Percentiles rank a stretch among this genome's conserved stretches.
These are phyloP conservation scores for Nakaseomyces delphensis DNA, from an alignment of 1,139 yeast genomes.

Conservation along the genomic window DNA sequence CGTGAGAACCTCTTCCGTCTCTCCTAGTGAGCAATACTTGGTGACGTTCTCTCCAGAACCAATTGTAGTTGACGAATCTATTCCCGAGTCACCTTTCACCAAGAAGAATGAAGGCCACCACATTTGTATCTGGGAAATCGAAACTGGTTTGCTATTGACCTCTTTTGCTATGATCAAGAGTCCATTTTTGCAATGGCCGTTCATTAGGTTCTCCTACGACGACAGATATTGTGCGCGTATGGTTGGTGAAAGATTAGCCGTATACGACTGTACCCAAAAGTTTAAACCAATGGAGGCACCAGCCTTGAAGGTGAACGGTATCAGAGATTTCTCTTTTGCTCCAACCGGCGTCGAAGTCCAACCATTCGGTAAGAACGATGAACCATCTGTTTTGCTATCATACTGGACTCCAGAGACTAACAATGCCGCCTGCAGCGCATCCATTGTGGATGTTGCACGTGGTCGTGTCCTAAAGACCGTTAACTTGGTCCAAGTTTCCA, in stretches of 20 bases:
- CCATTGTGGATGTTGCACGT: conserved; percentile 81
- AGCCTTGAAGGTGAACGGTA: conserved; percentile 72
- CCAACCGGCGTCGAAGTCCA: conserved; percentile 75
- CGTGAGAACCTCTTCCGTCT: conserved; percentile 82
- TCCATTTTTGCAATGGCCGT: conserved; percentile 88
- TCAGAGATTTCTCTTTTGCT: conserved; percentile 91
- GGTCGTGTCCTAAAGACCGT: conserved; percentile 80
- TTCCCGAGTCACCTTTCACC: conserved; percentile 69
- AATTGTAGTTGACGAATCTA: conserved; percentile 51
- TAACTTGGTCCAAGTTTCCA: conserved; percentile 89
- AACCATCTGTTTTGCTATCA: conserved; percentile 55
- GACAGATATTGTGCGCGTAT: conserved; percentile 93
- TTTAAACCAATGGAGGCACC: conserved; percentile 73
- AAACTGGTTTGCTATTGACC: conserved; percentile 74
- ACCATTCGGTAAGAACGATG: conserved; percentile 38
- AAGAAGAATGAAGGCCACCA: conserved; percentile 89
- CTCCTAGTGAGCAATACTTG: conserved; percentile 84
- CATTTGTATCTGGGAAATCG: conserved; percentile 87
- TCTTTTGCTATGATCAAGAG: conserved; percentile 86
- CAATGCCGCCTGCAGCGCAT: conserved; percentile 92
- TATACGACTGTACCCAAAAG: conserved; percentile 67
- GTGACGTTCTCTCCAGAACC: conserved; percentile 89
- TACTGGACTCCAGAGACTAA: conserved; percentile 95
- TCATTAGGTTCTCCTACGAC: conserved; percentile 92
- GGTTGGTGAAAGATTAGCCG: conserved; percentile 86